phyloP scores from a whole-genome alignment of 202 grass and related monocot species.

The Dendrocalamus latiflorus region DNA sequence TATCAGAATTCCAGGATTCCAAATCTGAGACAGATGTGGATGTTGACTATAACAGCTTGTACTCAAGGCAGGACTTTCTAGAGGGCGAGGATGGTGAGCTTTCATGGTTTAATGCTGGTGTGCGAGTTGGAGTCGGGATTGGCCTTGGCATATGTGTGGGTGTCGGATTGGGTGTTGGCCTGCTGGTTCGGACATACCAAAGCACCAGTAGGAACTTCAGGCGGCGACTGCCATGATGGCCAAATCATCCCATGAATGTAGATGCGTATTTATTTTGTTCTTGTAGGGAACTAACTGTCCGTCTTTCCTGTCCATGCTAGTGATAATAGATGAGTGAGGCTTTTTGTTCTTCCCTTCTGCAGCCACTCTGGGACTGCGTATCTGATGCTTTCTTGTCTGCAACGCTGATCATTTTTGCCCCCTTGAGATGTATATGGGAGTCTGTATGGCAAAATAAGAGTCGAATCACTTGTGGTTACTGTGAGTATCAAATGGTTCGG shows the following conservation, averaged over 20 bases:
- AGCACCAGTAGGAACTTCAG: slow-evolving; percentile 72
- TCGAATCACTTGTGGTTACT: slow-evolving; percentile 9
- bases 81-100: slow-evolving; percentile 85
- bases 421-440: slow-evolving; percentile 36
- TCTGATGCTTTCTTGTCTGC: slow-evolving; percentile 26
- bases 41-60: slow-evolving; percentile 64
- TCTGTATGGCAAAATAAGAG: slow-evolving; percentile 26
- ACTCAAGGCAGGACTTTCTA: slow-evolving; percentile 57
- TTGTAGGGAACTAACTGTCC: slow-evolving; percentile 38
- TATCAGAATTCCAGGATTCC: slow-evolving; percentile 51
- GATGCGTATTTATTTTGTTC: slow-evolving; percentile 29
- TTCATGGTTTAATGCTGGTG: slow-evolving; percentile 92
- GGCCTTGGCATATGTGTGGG: slow-evolving; percentile 86
- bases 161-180: slow-evolving; percentile 68
- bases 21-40: slow-evolving; percentile 53
- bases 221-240: slow-evolving; percentile 48
- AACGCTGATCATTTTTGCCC: slow-evolving; percentile 32
- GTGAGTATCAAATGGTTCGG: slow-evolving; percentile 11
- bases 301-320: slow-evolving; percentile 32
- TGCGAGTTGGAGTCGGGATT: slow-evolving; percentile 78
- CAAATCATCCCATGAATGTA: slow-evolving; percentile 13
- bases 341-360: slow-evolving; percentile 20
- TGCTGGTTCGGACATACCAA: slow-evolving; percentile 82
- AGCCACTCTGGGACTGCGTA: too few species aligned
- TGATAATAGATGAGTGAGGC: slow-evolving; percentile 18